Evolutionary conservation across 257 asterid species (phyloP).

Genomic region (Fraxinus anomala): DNA sequence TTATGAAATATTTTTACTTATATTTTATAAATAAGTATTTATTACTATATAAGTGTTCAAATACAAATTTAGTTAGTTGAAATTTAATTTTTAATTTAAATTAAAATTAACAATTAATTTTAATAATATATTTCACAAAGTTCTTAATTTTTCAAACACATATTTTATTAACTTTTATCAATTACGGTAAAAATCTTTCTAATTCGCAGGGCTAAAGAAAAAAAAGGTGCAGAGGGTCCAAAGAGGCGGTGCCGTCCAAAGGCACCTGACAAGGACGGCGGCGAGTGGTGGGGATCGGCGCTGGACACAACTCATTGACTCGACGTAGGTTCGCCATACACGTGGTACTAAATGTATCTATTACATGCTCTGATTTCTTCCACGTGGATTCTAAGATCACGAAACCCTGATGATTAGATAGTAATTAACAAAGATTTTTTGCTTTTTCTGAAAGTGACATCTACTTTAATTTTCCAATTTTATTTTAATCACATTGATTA

Average conservation of each 20-base stretch:
- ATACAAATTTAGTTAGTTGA: too few relatives aligned
- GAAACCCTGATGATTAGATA: conserved; percentile 46
- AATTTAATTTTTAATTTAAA: too few relatives aligned
- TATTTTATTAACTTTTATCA: too few relatives aligned
- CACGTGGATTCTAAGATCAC: conserved; percentile 62
- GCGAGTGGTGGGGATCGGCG: background rate
- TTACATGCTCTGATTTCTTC: conserved; percentile 17
- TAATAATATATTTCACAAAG: too few relatives aligned
- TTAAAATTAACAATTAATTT: too few relatives aligned
- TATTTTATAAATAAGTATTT: too few relatives aligned
- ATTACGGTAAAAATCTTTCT: too few relatives aligned
- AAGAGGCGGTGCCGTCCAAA: conserved; percentile 77
- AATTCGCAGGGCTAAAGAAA: too few relatives aligned
- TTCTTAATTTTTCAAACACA: too few relatives aligned
- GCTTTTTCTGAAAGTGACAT: background rate
- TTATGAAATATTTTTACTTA: too few relatives aligned
- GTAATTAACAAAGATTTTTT: background rate
- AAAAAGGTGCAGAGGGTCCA: background rate
- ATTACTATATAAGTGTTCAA: too few relatives aligned
- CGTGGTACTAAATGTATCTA: conserved; percentile 45
- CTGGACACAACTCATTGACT: conserved; percentile 7
- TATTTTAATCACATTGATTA: background rate
- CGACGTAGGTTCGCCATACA: conserved; percentile 34
- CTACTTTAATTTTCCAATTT: conserved; percentile 9
- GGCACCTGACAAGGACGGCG: conserved; percentile 62